Base-by-base conservation (phyloP, 106 monocot species). In the Cymbidium sinense region DNA sequence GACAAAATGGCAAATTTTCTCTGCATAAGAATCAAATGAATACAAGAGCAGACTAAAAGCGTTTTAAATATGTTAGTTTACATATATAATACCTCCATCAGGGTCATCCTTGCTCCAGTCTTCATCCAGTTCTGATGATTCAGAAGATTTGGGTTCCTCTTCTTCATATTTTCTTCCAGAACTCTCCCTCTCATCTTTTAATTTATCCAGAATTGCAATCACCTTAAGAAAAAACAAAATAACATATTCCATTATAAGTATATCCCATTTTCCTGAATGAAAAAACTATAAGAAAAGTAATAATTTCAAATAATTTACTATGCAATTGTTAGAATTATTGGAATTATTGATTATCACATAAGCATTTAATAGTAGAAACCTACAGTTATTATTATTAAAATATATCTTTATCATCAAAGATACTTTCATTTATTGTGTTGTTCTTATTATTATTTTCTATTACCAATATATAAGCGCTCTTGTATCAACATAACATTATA, bases 201-300 rank as follows among this genome's bases (percentile, higher is more conserved):
- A 39, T 72, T 76, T 86, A 76, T 86, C 86, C 55, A 86, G 70
- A 76, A 86, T 86, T 35, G 86, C 86, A 65, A 82, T 86, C 31
- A 86, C 86, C 85, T 85, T 30, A 17, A 33, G 69, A 33, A n/a
- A n/a, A n/a, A n/a, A n/a, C n/a, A 67, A 64, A 34, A 70, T 11
- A 61, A 33, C 1, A 55, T 11, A 71, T 34, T 76, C 19, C 37
- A 71, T 37, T 35, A 13, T 71, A 39, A 71, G 33, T 39, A 20
- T 18, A 0, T 71, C n/a, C n/a, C 20, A 71, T 29, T 71, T 71
- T 71, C 31, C 11, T n/a, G 4, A 58, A 5, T 23, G n/a, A n/a
- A n/a, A n/a, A n/a, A n/a, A n/a, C n/a, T n/a, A n/a, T n/a, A n/a
- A n/a, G n/a, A n/a, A n/a, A n/a, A n/a, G n/a, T n/a, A 41, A 41